Base-by-base conservation (phyloP, 306 rosid species). In the Cucumis cinereus region DNA sequence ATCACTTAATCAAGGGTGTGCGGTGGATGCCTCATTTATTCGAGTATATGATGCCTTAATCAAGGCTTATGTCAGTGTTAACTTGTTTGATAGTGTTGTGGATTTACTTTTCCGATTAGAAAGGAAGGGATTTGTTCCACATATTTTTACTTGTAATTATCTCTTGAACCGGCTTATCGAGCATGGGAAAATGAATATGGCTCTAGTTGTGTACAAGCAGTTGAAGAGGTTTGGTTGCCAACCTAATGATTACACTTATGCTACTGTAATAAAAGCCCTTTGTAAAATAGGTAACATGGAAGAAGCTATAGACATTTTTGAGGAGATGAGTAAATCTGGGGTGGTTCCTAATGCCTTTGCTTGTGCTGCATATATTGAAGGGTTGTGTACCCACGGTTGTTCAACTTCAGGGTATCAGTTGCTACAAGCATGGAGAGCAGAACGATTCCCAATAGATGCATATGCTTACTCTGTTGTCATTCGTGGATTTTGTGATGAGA, bases 401-500 rank as follows among this genome's bases (percentile, higher is more conserved):
- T 74, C 98, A 15, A 86, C 71, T 83, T 60, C 61, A 79, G 98
- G 92, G 74, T 91, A 86, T 79, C 70, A 78, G 77, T 73, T 88
- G 41, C 87, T 93, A 33, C 87, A 75, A 76, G 79, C 73, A 28
- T 89, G 88, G 78, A 87, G 80, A 76, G 78, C 14, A 45, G 80
- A 22, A 15, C 80, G 82, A 76, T 82, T 53, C n/a, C 79, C 83
- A 17, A 33, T 91, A 7, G 90, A 90, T 50, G 80, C 54, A 43
- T 89, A 83, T 83, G 90, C 91, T 3, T 89, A 89, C 73, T 60
- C 71, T 1, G 87, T 71, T 0, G 85, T 93, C 61, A 82, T 93
- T 59, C 92, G 89, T 24, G 97, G 93, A 14, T 91, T 89, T 84
- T 88, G 93, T 82, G 81, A 85, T n/a, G 89, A 88, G 82, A 82